These are phyloP conservation scores for Jasminum sambac DNA, from an alignment of 257 asterid species.

Conservation along the genomic window DNA sequence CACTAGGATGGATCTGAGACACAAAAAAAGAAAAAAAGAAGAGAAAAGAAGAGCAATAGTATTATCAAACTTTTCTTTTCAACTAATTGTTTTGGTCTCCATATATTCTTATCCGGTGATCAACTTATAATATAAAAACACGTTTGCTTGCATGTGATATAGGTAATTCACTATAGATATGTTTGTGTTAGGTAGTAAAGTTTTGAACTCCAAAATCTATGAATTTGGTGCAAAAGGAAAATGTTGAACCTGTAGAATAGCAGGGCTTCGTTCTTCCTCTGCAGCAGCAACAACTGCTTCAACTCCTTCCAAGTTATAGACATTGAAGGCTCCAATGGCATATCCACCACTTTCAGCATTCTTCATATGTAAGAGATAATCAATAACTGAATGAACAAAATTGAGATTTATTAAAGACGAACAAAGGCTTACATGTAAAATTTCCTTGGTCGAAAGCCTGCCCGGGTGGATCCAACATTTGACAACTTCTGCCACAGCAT, in stretches of 20 bases:
- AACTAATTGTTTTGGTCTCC: constrained; percentile 8
- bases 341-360: constrained; percentile 87
- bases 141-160: background rate
- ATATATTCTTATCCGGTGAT: background rate
- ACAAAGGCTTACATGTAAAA: constrained; percentile 65
- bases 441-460: constrained; percentile 73
- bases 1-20: constrained; percentile 92
- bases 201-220: background rate
- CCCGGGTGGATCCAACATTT: constrained; percentile 69
- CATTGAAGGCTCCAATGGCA: constrained; percentile 93
- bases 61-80: constrained; percentile 9
- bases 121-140: background rate
- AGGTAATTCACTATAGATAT: background rate
- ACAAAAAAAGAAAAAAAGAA: constrained; percentile 12
- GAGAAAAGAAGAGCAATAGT: too few relatives aligned
- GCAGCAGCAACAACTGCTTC: constrained; percentile 97
- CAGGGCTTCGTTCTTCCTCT: constrained; percentile 84
- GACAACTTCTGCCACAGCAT: constrained; percentile 87
- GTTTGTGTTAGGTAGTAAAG: background rate
- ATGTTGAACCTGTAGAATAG: constrained; percentile 84
- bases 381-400: constrained; percentile 23
- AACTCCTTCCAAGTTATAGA: constrained; percentile 92
- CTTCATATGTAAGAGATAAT: constrained; percentile 40
- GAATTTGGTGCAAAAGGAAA: constrained; percentile 10
- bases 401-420: constrained; percentile 17